Base-by-base conservation (phyloP, 495 filamentous ascomycete genomes). In the Xylaria curta region DNA sequence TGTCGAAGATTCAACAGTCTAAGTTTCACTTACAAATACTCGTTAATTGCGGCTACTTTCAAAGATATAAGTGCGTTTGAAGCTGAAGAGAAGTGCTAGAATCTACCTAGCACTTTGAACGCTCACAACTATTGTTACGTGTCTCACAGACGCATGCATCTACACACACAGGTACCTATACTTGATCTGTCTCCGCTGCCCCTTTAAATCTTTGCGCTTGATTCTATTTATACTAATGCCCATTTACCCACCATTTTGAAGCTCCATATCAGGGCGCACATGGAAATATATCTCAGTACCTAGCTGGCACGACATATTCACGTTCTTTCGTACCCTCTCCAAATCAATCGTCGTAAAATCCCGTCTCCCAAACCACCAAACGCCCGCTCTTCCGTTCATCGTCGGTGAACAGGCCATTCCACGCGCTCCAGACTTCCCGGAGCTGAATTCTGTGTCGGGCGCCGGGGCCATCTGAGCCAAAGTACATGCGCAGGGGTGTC, bases 321-420 rank as follows among this genome's bases (percentile, higher is more conserved):
- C 4, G 6, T 28, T 49, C 42, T 54, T 51, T 19, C 28, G 42
- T 26, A 2, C 4, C 28, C 26, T 26, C 36, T 46, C 4, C 4
- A 13, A 13, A 12, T 47, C 19, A 53, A 15, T 68, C 66, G 46
- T 79, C 74, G 49, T 78, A 84, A 40, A 81, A 79, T n/a, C 83
- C 81, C 17, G 82, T 84, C 71, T 85, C 85, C 87, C 87, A 99
- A 54, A 97, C 93, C 9, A 98, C 85, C 72, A 99, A 87, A 79
- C 94, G 91, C n/a, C 96, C 97, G 36, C 81, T 81, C 73, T 97
- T 87, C 75, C 96, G 88, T 86, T 87, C 90, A 82, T 99, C 96
- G 77, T 98, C 96, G 74, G 97, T 94, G 83, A 91, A 93, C 72
- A 90, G 85, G 2, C 89, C 92, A 81, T 98, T 99, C 80, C 88